Base-by-base conservation (phyloP, 768 basidiomycete species). In the Rhodotorula toruloides region DNA sequence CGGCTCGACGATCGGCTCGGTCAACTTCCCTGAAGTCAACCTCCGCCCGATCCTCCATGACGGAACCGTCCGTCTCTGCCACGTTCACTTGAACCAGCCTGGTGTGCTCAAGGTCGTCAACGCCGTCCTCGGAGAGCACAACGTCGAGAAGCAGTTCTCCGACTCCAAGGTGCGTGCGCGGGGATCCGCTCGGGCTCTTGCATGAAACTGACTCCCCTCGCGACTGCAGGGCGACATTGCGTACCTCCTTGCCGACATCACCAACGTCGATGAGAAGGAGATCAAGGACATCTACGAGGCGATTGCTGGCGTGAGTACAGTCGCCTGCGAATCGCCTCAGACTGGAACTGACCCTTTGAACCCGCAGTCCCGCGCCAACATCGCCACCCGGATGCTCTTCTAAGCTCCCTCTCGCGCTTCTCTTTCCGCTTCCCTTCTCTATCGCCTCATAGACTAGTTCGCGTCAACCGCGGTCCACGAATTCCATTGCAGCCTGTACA, bases 21-120 rank as follows among this genome's bases (percentile, higher is more conserved):
- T 98, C 82, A 98, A 98, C 81, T 97, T 99, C 85, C 94, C 96
- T 54, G 94, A 97, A 80, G 93, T 99, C 74, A 91, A 94, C 80
- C 82, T 99, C 46, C 88, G 94, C 65, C 86, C 91, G 58, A 94
- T 98, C 77, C 84, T 86, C 4, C 89, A 91, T 70, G 87, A 92
- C 76, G 84, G 83, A 55, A 83, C 83, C 68, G 84, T 97, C 71
- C 88, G 96, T 68, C 82, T 99, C 40, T 98, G 96, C 80, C 86
- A 97, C 78, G 88, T 96, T 54, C 96, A 99, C 83, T 86, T 82
- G 78, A 99, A 99, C 80, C 79, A 79, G 78, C 91, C 91, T 56
- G 92, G 91, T 82, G 96, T 97, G 54, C 86, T 99, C 76, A 87
- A 85, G 74, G 85, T 86, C 75, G 89, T 99, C 82, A 99, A 99